Evolutionary conservation across 2,329 filamentous ascomycete species (phyloP), one percentile per base, ranked within the genome.

Genomic region (Paraconiothyrium brasiliense): DNA sequence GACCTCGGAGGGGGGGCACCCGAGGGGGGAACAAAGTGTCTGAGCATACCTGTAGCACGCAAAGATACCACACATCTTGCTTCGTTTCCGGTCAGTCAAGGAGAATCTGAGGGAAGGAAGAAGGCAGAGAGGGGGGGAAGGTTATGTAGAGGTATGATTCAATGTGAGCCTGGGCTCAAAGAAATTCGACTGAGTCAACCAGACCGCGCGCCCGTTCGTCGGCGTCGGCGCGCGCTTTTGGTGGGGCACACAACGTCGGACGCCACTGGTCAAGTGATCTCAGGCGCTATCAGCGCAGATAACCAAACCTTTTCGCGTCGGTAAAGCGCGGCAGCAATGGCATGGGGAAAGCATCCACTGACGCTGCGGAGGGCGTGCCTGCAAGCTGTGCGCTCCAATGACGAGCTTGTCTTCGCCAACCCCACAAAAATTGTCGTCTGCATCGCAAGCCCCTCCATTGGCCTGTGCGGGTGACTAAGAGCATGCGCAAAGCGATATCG

Each of bases 51-150:
- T 85, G 83, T 97, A 92, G 83, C 94, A 97, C 75, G 93, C 94
- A 82, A 97, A 97, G 78, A 97, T 97, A 82, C 93, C 93, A 90
- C 93, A 97, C 93, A 97, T 97, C 74, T 80, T 91, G 85, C 57
- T 61, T 54, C 60, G 59, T 63, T 41, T 46, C 43, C 41, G 51
- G 57, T 44, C 22, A 43, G 55, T 56, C 44, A 47, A 58, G 46
- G 43, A 59, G 34, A 37, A 37, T 20, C 43, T 20, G 60, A 41
- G 56, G 50, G 44, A 48, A 52, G 41, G 37, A 35, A 47, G 60
- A 43, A 60, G 59, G 58, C 35, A 54, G 57, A 52, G 27, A 47
- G 57, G 44, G 22, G 22, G 59, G 22, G 44, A 1, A 3, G 58
- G 57, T 70, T 69, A 69, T 66, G 61, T 68, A 68, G 60, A 61